Evolutionary conservation across 805 yeast genomes (phyloP).

Genomic region (Pichia gijzeniarum): DNA sequence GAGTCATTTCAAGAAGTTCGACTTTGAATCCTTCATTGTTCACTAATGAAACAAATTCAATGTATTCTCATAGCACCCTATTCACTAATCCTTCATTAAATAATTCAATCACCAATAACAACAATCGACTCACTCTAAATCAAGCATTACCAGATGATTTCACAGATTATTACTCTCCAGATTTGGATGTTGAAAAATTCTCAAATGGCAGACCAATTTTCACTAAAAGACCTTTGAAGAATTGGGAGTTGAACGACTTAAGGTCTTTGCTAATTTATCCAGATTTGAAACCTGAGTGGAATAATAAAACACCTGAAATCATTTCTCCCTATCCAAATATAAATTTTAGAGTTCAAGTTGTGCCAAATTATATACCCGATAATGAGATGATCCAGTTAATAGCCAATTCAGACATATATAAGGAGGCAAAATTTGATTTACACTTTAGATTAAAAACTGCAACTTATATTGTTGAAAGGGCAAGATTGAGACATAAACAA

Average conservation of each 20-base stretch:
- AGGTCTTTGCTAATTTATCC: constrained; percentile 56
- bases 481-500: constrained; percentile 40
- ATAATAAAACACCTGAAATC: constrained; percentile 41
- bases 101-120: not conserved
- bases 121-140: constrained; percentile 29
- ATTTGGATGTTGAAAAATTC: constrained; percentile 42
- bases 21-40: constrained; percentile 21
- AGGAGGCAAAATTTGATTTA: constrained; percentile 52
- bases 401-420: constrained; percentile 56
- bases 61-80: constrained; percentile 25
- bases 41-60: constrained; percentile 20
- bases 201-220: constrained; percentile 57
- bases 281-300: constrained; percentile 49
- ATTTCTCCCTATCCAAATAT: constrained; percentile 27
- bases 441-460: constrained; percentile 56
- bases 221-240: constrained; percentile 54
- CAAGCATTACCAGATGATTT: constrained; percentile 49
- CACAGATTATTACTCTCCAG: constrained; percentile 53
- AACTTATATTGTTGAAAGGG: constrained; percentile 50
- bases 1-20: constrained; percentile 13
- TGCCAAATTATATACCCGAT: constrained; percentile 51
- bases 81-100: constrained; percentile 9
- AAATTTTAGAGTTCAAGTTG: constrained; percentile 39
- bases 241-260: constrained; percentile 68
- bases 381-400: constrained; percentile 41